Percentiles rank a stretch among this genome's conserved stretches.
Evolutionary conservation across 2,329 filamentous ascomycete genomes (phyloP).

Genomic region (Juglanconis sp.): DNA sequence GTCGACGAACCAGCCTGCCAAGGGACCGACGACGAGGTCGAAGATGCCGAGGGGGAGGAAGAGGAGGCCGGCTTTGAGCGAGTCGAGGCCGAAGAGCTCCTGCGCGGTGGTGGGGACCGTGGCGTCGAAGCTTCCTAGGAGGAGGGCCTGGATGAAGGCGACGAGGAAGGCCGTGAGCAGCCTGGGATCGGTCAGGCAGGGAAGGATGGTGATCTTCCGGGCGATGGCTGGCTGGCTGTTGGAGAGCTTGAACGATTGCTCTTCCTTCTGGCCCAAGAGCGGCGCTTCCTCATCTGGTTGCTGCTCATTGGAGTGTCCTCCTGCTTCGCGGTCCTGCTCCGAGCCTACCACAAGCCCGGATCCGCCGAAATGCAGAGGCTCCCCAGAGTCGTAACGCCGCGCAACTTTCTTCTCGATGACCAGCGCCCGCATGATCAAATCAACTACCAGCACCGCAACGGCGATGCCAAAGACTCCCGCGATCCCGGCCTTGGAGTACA

Average conservation of each 20-base stretch:
- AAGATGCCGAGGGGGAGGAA: conserved; percentile 36
- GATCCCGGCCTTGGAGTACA: conserved; percentile 58
- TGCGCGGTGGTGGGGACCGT: conserved; percentile 36
- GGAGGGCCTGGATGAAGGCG: conserved; percentile 40
- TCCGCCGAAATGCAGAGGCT: conserved; percentile 4
- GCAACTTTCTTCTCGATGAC: conserved; percentile 62
- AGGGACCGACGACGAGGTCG: conserved; percentile 31
- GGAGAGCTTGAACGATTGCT: conserved; percentile 39
- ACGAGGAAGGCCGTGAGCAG: conserved; percentile 37
- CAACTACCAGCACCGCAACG: conserved; percentile 50
- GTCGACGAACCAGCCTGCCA: conserved; percentile 35
- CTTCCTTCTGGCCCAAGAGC: conserved; percentile 34
- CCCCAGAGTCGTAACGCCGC: conserved; percentile 34
- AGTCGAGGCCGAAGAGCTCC: conserved; percentile 33
- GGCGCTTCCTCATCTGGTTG: conserved; percentile 30
- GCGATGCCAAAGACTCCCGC: conserved; percentile 56
- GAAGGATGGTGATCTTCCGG: conserved; percentile 45
- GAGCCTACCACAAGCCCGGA: conserved; percentile 16
- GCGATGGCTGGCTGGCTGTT: conserved; percentile 36
- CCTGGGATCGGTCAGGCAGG: conserved; percentile 35
- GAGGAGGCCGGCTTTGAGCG: conserved; percentile 33
- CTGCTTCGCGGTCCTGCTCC: not conserved
- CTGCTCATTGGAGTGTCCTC: not conserved
- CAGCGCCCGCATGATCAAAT: conserved; percentile 57
- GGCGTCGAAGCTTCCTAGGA: conserved; percentile 36